phyloP scores from a whole-genome alignment of 495 filamentous ascomycete genomes.

The Talaromyces ruber region DNA sequence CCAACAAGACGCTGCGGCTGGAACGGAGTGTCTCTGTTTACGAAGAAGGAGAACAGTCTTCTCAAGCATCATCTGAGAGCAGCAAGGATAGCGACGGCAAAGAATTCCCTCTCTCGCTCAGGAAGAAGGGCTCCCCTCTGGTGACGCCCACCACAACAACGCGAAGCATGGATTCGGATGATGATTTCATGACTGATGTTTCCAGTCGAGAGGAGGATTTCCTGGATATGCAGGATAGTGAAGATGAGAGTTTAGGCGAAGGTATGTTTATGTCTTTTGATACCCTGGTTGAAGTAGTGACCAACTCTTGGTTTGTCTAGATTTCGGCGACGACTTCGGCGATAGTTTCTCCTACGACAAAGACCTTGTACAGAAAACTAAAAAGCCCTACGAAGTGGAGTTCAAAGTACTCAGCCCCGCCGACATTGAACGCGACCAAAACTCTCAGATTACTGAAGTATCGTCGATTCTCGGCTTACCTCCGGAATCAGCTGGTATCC shows the following conservation, averaged over 20 bases:
- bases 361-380: conserved; percentile 58
- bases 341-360: conserved; percentile 69
- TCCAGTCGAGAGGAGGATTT: conserved; percentile 73
- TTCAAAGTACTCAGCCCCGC: conserved; percentile 69
- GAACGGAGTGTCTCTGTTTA: conserved; percentile 4
- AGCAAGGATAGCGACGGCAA: conserved; percentile 2
- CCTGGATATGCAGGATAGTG: conserved; percentile 57
- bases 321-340: conserved; percentile 71
- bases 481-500: conserved; percentile 79
- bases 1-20: background rate
- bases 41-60: conserved; percentile 11
- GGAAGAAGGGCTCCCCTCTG: conserved; percentile 15
- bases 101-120: conserved; percentile 8
- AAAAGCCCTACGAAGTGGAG: conserved; percentile 73
- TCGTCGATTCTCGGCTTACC: conserved; percentile 79
- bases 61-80: background rate
- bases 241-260: conserved; percentile 69
- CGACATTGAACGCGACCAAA: conserved; percentile 77
- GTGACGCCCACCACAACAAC: conserved; percentile 39
- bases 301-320: conserved; percentile 29
- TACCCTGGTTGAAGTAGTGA: conserved; percentile 1
- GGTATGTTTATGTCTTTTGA: conserved; percentile 41
- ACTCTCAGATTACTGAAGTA: conserved; percentile 77
- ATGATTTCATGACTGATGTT: conserved; percentile 83
- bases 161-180: conserved; percentile 83